Evolutionary conservation across 306 rosid species (phyloP).

Genomic region (Dalbergia oliveri): DNA sequence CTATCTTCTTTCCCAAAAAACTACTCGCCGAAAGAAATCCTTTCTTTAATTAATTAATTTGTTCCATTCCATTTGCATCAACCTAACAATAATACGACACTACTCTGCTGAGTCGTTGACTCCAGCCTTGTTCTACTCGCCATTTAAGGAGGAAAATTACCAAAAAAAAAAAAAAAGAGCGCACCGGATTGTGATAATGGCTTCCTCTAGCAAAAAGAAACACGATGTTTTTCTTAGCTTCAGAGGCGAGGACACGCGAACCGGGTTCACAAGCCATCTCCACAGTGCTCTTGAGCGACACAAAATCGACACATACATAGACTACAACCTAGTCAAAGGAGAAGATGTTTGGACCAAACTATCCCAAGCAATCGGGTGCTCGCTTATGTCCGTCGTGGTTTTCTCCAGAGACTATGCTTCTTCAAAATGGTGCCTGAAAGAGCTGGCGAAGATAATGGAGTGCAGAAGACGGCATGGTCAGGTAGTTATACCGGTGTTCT

Average conservation of each 20-base stretch:
- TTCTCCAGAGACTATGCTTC: constrained; percentile 29
- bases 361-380: constrained; percentile 1
- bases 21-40: no score
- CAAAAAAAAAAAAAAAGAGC: no score
- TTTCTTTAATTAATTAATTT: no score
- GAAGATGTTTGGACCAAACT: not conserved
- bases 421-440: constrained; percentile 36
- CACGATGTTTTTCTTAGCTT: constrained; percentile 16
- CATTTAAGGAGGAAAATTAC: no score
- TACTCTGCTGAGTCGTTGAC: no score
- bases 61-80: no score
- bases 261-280: constrained; percentile 1
- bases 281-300: not conserved
- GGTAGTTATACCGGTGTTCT: constrained; percentile 39
- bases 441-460: not conserved
- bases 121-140: no score
- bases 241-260: constrained; percentile 9
- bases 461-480: constrained; percentile 6
- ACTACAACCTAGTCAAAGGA: not conserved
- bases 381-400: not conserved
- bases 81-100: no score
- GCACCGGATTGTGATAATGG: not conserved
- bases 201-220: not conserved
- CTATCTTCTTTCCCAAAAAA: no score
- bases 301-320: not conserved